These are phyloP conservation scores for Botryotinia globosa DNA, from an alignment of 2,329 filamentous ascomycete genomes.

Conservation along the genomic window DNA sequence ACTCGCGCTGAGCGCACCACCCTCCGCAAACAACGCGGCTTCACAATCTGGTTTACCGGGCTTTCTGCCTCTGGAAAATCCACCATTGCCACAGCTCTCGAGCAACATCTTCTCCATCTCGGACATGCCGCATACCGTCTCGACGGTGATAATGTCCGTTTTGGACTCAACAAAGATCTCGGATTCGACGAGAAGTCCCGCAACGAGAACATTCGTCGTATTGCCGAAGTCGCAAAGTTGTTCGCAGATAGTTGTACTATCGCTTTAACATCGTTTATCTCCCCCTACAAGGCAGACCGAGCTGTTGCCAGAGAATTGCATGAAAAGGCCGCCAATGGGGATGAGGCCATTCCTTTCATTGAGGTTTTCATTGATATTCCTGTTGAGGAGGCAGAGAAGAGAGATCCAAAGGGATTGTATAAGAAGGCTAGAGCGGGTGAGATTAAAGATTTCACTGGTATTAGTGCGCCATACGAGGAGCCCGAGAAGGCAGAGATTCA, in stretches of 20 bases:
- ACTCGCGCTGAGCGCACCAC: slow-evolving; percentile 72
- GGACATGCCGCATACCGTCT: slow-evolving; percentile 84
- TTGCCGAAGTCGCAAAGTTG: slow-evolving; percentile 88
- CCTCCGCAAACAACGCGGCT: slow-evolving; percentile 77
- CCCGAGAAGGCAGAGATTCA: slow-evolving; percentile 83
- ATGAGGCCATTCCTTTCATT: slow-evolving; percentile 75
- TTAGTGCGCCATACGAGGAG: slow-evolving; percentile 91
- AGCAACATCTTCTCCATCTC: slow-evolving; percentile 91
- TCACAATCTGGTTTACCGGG: slow-evolving; percentile 97
- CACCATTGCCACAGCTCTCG: slow-evolving; percentile 91
- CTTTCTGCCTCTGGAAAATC: slow-evolving; percentile 96
- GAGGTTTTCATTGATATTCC: slow-evolving; percentile 93
- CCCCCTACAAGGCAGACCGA: slow-evolving; percentile 85
- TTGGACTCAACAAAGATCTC: slow-evolving; percentile 96
- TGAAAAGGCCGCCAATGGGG: slow-evolving; percentile 52
- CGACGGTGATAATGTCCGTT: slow-evolving; percentile 97
- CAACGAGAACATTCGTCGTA: slow-evolving; percentile 96
- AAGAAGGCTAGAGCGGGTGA: slow-evolving; percentile 92
- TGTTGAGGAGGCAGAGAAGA: slow-evolving; percentile 86
- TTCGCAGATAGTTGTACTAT: slow-evolving; percentile 89
- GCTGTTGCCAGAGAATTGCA: slow-evolving; percentile 80
- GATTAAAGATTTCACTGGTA: slow-evolving; percentile 96
- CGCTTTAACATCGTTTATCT: slow-evolving; percentile 95
- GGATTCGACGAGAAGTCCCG: slow-evolving; percentile 91
- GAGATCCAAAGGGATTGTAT: slow-evolving; percentile 96